Evolutionary conservation across 805 yeast species (phyloP).

Genomic region (Yarrowia sp.): DNA sequence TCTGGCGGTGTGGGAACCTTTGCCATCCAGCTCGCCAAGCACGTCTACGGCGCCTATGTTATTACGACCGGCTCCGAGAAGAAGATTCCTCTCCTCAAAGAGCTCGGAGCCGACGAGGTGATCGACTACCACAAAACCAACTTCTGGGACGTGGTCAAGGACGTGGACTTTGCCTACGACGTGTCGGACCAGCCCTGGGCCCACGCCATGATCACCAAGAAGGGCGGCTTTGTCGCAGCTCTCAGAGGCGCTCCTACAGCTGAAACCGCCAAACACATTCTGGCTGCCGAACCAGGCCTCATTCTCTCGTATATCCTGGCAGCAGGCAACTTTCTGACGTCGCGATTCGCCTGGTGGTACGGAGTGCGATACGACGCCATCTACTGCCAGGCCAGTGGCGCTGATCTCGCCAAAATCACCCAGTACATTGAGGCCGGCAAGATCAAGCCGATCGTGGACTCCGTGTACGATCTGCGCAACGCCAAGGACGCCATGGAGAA

Average conservation of each 20-base stretch:
- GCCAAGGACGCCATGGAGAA: slow-evolving; percentile 40
- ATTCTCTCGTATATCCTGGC: slow-evolving; percentile 15
- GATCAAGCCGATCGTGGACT: slow-evolving; percentile 41
- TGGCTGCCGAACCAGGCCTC: slow-evolving; percentile 8
- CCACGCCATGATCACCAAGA: slow-evolving; percentile 40
- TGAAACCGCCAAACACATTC: slow-evolving; percentile 1
- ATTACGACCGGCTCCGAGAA: slow-evolving; percentile 43
- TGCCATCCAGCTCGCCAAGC: slow-evolving; percentile 43
- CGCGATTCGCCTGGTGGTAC: slow-evolving; percentile 32
- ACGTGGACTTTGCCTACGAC: slow-evolving; percentile 43
- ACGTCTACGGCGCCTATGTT: slow-evolving; percentile 44
- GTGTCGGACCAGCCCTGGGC: slow-evolving; percentile 41
- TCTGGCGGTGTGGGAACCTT: slow-evolving; percentile 42
- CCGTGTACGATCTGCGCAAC: slow-evolving; percentile 38
- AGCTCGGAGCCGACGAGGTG: slow-evolving; percentile 43
- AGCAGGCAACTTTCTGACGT: slow-evolving; percentile 5
- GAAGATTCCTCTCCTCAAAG: slow-evolving; percentile 41
- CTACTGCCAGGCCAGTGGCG: slow-evolving; percentile 27
- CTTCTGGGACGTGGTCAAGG: slow-evolving; percentile 40
- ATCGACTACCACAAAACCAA: slow-evolving; percentile 44
- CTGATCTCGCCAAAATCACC: slow-evolving; percentile 33
- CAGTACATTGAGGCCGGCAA: slow-evolving; percentile 41
- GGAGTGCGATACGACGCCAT: slow-evolving; percentile 37
- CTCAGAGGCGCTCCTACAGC: slow-evolving; percentile 40
- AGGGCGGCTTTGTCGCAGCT: slow-evolving; percentile 41